Conservation (phyloP, 2,329 filamentous ascomycete species). For the Lecanoromycetidae sp. region DNA sequence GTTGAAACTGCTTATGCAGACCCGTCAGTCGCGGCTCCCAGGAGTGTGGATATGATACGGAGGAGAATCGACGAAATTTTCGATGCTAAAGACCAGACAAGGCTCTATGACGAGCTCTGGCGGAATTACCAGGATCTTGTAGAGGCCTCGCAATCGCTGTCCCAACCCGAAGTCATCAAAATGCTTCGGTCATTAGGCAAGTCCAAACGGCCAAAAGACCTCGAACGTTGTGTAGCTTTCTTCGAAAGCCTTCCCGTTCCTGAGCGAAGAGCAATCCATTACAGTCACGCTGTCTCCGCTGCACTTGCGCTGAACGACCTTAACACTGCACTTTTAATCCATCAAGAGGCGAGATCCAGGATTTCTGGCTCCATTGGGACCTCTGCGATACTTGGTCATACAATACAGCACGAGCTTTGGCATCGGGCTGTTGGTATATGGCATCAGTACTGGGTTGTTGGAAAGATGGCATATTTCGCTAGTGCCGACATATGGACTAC, state of each 20-base stretch:
- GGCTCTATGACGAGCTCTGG: constrained; percentile 11
- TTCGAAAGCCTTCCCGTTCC: constrained; percentile 32
- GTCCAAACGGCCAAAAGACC: constrained; percentile 30
- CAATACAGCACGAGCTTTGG: constrained; percentile 16
- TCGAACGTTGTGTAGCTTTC: constrained; percentile 33
- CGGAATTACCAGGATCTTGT: constrained; percentile 12
- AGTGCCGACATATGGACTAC: constrained; percentile 13
- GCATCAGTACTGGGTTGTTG: constrained; percentile 10
- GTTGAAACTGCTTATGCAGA: neutral
- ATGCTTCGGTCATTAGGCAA: constrained; percentile 30
- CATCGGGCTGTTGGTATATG: constrained; percentile 14
- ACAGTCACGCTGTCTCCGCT: constrained; percentile 33
- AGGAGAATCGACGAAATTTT: constrained; percentile 6
- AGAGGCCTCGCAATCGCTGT: neutral
- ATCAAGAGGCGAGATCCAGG: constrained; percentile 29
- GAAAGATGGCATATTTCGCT: neutral
- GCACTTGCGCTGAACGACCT: constrained; percentile 32
- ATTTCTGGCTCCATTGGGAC: constrained; percentile 10
- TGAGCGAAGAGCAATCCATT: constrained; percentile 32
- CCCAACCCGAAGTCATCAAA: constrained; percentile 9
- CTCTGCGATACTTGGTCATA: constrained; percentile 15
- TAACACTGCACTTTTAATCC: constrained; percentile 29
- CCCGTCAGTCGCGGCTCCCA: neutral
- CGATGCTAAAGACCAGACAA: neutral
- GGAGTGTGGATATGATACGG: constrained; percentile 2